These are phyloP conservation scores for Apophysomyces variabilis DNA, from an alignment of 371 early-diverging fungal genomes.

Conservation along the genomic window DNA sequence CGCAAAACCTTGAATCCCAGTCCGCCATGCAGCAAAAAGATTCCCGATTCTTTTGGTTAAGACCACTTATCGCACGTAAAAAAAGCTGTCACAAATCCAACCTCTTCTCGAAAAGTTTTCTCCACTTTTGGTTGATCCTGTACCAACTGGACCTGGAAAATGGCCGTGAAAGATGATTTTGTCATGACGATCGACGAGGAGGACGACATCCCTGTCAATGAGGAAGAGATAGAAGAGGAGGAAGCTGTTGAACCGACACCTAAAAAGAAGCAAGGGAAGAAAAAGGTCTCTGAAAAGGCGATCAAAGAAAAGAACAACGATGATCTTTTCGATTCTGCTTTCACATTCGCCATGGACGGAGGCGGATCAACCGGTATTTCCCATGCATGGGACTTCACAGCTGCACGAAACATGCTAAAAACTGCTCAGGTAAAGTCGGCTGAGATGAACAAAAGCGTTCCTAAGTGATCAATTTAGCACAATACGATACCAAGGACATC, in stretches of 20 bases:
- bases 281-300: constrained; percentile 31
- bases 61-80: too few relatives aligned
- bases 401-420: constrained; percentile 78
- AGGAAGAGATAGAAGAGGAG: constrained; percentile 33
- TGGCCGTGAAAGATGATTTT: constrained; percentile 59
- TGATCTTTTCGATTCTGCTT: constrained; percentile 65
- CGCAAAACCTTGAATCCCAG: too few relatives aligned
- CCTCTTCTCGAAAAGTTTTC: constrained; percentile 7
- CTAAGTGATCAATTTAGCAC: constrained; percentile 12
- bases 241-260: constrained; percentile 17
- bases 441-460: not conserved
- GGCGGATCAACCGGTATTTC: constrained; percentile 59
- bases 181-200: constrained; percentile 84
- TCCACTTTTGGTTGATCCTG: not conserved
- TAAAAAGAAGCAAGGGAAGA: constrained; percentile 23
- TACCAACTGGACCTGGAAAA: not conserved
- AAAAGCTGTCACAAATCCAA: not conserved
- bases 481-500: constrained; percentile 38
- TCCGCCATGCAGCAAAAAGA: too few relatives aligned
- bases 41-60: too few relatives aligned
- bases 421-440: constrained; percentile 44
- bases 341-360: constrained; percentile 78
- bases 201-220: constrained; percentile 60
- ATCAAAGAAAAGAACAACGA: constrained; percentile 47
- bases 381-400: constrained; percentile 83